Evolutionary conservation across 176 grass and related monocot species (phyloP), one percentile per base, ranked within the genome.

Genomic region (Ensete glaucum): DNA sequence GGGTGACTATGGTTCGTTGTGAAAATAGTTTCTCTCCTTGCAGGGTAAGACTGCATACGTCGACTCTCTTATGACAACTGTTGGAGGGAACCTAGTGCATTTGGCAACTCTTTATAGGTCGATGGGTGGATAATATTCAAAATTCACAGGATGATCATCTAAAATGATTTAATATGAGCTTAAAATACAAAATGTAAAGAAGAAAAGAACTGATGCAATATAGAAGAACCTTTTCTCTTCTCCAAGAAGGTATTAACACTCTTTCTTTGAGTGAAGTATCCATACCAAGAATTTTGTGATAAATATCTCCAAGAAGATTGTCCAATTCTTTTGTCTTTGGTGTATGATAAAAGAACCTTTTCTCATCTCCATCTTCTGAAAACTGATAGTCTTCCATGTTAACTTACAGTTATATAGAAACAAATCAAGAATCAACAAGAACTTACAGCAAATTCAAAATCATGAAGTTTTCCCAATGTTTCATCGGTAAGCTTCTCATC

Each of bases 231-330:
- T 43, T 43, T 43, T 43, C 34, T 43, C 34, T 6, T 43, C 3
- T 43, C 34, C 34, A 43, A 43, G 34, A 43, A 43, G 4, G 34
- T 6, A 43, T 43, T 43, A 43, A 43, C 34, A 43, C 4, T 43
- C 27, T 24, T 74, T 8, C 9, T 51, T 25, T 19, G 12, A 16
- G 52, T 11, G 21, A 58, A 53, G 4, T 34, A 64, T 13, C 6
- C 62, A 64, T 97, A 97, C 93, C 93, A 67, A 97, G 93, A 88
- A 97, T 97, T 93, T 97, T 97, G 85, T 97, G 93, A 78, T 93
- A 97, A 81, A 97, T 93, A 83, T 97, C 93, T 77, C 93, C 93
- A 78, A 93, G 90, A 88, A 97, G 89, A 64, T 90, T 90, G 79
- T 97, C 93, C 76, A 97, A 82, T 84, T 97, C 93, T 88, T 85